phyloP scores from a whole-genome alignment of 75 land plant genomes.

The Sequoia sempervirens region DNA sequence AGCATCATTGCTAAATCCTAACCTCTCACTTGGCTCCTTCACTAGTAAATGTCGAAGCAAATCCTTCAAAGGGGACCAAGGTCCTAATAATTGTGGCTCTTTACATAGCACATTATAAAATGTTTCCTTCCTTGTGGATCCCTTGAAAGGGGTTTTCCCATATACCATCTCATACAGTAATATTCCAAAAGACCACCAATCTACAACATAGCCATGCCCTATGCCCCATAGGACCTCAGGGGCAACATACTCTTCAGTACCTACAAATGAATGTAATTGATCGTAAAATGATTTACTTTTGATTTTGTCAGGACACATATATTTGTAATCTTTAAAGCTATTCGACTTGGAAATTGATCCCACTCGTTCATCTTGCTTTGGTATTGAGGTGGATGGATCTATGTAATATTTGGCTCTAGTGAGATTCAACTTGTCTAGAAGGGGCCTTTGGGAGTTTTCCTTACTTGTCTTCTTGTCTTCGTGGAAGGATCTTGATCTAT shows the following conservation, averaged over 20 bases:
- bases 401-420: neutral
- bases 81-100: neutral
- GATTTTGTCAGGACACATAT: neutral
- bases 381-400: neutral
- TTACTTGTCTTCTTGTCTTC: neutral
- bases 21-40: conserved; percentile 4
- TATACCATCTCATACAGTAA: conserved; percentile 17
- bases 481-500: neutral
- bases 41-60: neutral
- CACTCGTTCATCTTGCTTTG: neutral
- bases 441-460: neutral
- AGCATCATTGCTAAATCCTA: neutral
- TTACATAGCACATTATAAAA: conserved; percentile 18
- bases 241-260: conserved; percentile 19
- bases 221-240: conserved; percentile 15
- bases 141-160: conserved; percentile 21
- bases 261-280: conserved; percentile 40
- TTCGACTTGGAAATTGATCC: conserved; percentile 9
- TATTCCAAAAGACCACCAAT: conserved; percentile 23
- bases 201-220: conserved; percentile 16
- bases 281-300: conserved; percentile 33
- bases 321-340: neutral
- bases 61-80: conserved; percentile 10
- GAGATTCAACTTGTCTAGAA: neutral
- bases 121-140: conserved; percentile 5